Percentiles rank a stretch among this genome's conserved stretches.
Conservation (phyloP, 2,329 filamentous ascomycete genomes). For the Salinomyces thailandicus region DNA sequence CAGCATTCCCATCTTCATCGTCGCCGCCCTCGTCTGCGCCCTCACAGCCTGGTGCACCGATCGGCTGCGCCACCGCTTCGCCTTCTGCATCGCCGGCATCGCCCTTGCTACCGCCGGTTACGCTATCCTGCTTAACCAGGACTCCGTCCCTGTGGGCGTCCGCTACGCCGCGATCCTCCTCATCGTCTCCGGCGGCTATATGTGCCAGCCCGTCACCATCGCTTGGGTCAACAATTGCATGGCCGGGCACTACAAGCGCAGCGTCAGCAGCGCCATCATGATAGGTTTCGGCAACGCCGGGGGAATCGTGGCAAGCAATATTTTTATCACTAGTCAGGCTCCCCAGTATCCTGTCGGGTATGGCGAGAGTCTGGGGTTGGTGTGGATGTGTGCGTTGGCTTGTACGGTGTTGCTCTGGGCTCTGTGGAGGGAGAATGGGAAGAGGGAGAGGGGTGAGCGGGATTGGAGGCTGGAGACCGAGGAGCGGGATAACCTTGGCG, state of each 20-base stretch:
- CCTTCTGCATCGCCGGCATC: constrained; percentile 44
- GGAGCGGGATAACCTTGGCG: constrained; percentile 41
- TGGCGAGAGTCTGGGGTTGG: constrained; percentile 36
- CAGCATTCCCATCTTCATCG: constrained; percentile 28
- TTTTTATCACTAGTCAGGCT: constrained; percentile 39
- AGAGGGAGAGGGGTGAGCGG: constrained; percentile 37
- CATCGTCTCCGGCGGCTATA: constrained; percentile 44
- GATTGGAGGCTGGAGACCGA: constrained; percentile 32
- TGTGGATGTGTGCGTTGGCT: constrained; percentile 36
- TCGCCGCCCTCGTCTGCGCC: constrained; percentile 46
- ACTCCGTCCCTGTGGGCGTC: constrained; percentile 36
- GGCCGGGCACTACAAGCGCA: constrained; percentile 48
- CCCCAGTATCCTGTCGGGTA: constrained; percentile 44
- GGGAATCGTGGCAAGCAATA: constrained; percentile 43
- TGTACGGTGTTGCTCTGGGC: constrained; percentile 32
- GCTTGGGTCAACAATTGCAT: constrained; percentile 50
- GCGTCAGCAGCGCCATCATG: constrained; percentile 43
- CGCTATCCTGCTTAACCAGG: constrained; percentile 43
- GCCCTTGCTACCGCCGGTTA: constrained; percentile 45
- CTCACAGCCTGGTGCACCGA: constrained; percentile 46
- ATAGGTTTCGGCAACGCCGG: constrained; percentile 42
- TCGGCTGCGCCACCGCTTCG: constrained; percentile 41
- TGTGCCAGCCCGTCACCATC: constrained; percentile 45
- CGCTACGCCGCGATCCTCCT: constrained; percentile 48
- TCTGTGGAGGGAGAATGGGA: constrained; percentile 37